phyloP scores from a whole-genome alignment of 2,329 filamentous ascomycete species.

The Trichoderma polysporum region DNA sequence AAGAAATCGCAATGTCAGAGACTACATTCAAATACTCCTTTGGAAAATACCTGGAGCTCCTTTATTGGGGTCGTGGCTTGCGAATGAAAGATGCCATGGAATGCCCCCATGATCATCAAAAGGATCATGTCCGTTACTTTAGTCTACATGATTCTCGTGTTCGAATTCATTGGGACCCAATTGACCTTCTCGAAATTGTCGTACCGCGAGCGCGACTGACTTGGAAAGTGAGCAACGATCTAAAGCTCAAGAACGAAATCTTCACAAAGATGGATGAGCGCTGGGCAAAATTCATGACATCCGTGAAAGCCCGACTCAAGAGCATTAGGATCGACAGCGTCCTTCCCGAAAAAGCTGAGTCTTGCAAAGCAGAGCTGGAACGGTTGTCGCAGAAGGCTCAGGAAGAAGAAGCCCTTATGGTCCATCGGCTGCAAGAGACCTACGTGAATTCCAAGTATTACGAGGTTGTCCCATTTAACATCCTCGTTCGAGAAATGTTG shows the following conservation, averaged over 20 bases:
- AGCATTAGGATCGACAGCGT: slow-evolving; percentile 92
- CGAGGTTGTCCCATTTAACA: slow-evolving; percentile 91
- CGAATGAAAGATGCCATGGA: slow-evolving; percentile 66
- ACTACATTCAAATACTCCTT: slow-evolving; percentile 98
- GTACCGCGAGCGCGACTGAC: slow-evolving; percentile 88
- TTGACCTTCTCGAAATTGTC: slow-evolving; percentile 90
- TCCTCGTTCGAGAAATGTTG: slow-evolving; percentile 83
- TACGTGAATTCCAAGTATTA: slow-evolving; percentile 96
- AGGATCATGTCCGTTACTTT: slow-evolving; percentile 91
- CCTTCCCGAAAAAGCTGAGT: slow-evolving; percentile 78
- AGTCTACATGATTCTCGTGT: slow-evolving; percentile 82
- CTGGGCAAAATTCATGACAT: slow-evolving; percentile 82
- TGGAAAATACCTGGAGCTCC: slow-evolving; percentile 95
- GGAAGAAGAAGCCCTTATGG: slow-evolving; percentile 74
- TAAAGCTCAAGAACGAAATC: slow-evolving; percentile 89
- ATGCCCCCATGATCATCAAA: slow-evolving; percentile 89
- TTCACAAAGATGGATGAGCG: slow-evolving; percentile 78
- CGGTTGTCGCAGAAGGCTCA: slow-evolving; percentile 73
- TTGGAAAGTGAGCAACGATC: slow-evolving; percentile 95
- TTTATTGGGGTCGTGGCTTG: slow-evolving; percentile 89
- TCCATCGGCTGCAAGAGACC: slow-evolving; percentile 78
- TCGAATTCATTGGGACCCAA: slow-evolving; percentile 86
- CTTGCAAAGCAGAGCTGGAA: slow-evolving; percentile 80
- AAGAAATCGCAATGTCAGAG: slow-evolving; percentile 86
- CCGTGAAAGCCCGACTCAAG: slow-evolving; percentile 78